These are phyloP conservation scores for Cyclospora cayetanensis DNA, from an alignment of 169 alveolate genomes.

Conservation along the genomic window DNA sequence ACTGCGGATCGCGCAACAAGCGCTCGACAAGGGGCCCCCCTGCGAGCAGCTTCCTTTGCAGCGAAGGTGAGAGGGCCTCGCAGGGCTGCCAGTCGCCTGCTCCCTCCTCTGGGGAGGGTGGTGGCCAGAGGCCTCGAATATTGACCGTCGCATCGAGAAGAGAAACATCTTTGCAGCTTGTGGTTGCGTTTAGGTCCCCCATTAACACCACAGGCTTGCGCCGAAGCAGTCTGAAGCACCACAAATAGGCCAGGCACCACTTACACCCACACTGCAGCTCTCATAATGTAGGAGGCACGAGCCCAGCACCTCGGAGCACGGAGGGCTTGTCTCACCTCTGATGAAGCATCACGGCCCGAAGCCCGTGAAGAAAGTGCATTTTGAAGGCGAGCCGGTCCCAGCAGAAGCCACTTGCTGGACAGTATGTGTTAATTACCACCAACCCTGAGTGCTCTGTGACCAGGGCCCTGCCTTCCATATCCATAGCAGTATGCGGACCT, in stretches of 20 bases:
- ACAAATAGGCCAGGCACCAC: neutral
- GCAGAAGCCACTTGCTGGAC: neutral
- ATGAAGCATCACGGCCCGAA: conserved; percentile 3
- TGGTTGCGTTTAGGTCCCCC: conserved; percentile 8
- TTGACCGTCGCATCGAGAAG: neutral
- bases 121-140: neutral
- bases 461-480: neutral
- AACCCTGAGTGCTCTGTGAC: neutral
- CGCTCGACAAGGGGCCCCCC: neutral
- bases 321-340: too few species aligned
- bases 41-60: neutral
- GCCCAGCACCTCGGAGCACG: too few species aligned
- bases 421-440: neutral
- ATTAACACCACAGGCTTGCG: neutral
- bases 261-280: too few species aligned
- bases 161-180: neutral
- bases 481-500: neutral
- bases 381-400: neutral
- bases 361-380: neutral
- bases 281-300: too few species aligned
- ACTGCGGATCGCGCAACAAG: neutral
- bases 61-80: neutral
- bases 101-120: neutral
- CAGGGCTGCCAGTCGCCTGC: neutral
- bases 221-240: neutral